A percentile compares a stretch with the other conserved stretches of the same genome.
phyloP scores from a whole-genome alignment of 2,329 filamentous ascomycete genomes.

The Talaromyces sp. region DNA sequence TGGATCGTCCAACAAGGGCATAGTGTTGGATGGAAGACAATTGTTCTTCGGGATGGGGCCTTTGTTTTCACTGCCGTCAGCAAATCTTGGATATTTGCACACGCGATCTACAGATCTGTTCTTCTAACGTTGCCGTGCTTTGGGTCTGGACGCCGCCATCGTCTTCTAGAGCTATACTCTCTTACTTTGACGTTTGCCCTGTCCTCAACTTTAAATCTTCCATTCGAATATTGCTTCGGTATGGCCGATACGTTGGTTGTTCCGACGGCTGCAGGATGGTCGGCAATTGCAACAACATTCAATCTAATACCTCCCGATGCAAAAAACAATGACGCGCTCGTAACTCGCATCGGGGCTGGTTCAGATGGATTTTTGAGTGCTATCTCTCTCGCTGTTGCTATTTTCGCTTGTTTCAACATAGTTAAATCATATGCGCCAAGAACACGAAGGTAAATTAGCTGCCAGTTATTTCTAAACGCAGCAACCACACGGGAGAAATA shows the following conservation, averaged over 20 bases:
- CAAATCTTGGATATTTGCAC: constrained; percentile 21
- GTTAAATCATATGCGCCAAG: no score
- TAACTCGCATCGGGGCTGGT: background rate
- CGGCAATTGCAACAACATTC: background rate
- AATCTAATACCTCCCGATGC: background rate
- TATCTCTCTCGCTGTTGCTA: background rate
- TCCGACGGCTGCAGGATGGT: background rate
- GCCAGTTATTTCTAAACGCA: no score
- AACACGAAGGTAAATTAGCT: no score
- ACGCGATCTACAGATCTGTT: constrained; percentile 19
- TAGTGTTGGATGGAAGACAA: constrained; percentile 17
- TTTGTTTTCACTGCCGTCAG: constrained; percentile 20
- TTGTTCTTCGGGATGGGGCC: constrained; percentile 15
- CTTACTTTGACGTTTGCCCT: background rate
- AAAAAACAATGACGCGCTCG: background rate
- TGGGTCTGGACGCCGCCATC: constrained; percentile 19
- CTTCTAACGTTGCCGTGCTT: constrained; percentile 20
- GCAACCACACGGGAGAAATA: no score
- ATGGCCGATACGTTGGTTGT: constrained; percentile 1
- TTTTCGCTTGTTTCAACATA: background rate
- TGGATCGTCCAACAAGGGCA: constrained; percentile 5
- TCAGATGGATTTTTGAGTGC: background rate
- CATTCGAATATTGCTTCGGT: constrained; percentile 1
- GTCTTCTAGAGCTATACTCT: constrained; percentile 18
- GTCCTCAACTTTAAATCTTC: background rate